phyloP scores from a whole-genome alignment of 345 rosid species.

The Salix arbutifolia region DNA sequence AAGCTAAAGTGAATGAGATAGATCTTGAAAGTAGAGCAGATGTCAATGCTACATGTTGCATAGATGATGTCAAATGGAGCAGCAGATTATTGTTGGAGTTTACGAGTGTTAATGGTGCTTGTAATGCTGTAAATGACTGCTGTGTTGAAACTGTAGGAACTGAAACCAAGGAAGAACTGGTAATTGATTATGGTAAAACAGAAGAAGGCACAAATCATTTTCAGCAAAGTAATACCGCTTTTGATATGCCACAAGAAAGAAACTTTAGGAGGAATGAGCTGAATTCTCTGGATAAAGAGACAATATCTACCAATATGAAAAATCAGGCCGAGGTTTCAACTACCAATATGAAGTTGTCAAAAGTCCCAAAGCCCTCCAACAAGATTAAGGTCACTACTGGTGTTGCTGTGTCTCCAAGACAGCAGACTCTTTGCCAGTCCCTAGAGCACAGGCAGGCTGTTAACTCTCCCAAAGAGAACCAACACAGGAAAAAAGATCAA shows the following conservation, averaged over 20 bases:
- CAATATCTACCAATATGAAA: constrained; percentile 11
- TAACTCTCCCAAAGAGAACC: constrained; percentile 34
- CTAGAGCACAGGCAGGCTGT: constrained; percentile 26
- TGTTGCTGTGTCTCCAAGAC: constrained; percentile 28
- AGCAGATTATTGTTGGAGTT: constrained; percentile 5
- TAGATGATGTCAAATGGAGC: constrained; percentile 25
- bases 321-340: constrained; percentile 8
- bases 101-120: constrained; percentile 11
- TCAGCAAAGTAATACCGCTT: constrained; percentile 7
- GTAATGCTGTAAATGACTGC: constrained; percentile 1
- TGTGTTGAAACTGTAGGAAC: constrained; percentile 14
- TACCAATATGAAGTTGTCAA: constrained; percentile 27
- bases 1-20: constrained; percentile 12
- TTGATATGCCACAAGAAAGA: constrained; percentile 23
- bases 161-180: constrained; percentile 17
- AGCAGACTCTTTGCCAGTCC: constrained; percentile 30
- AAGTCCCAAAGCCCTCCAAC: constrained; percentile 23
- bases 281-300: constrained; percentile 21
- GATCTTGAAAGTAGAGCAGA: constrained; percentile 16
- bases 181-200: constrained; percentile 16
- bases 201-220: constrained; percentile 17
- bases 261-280: constrained; percentile 25
- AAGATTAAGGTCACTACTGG: constrained; percentile 19
- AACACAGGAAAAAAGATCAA: constrained; percentile 33
- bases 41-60: not conserved